Conservation (phyloP, 352 stramenopile species). For the Phytophthora pini region DNA sequence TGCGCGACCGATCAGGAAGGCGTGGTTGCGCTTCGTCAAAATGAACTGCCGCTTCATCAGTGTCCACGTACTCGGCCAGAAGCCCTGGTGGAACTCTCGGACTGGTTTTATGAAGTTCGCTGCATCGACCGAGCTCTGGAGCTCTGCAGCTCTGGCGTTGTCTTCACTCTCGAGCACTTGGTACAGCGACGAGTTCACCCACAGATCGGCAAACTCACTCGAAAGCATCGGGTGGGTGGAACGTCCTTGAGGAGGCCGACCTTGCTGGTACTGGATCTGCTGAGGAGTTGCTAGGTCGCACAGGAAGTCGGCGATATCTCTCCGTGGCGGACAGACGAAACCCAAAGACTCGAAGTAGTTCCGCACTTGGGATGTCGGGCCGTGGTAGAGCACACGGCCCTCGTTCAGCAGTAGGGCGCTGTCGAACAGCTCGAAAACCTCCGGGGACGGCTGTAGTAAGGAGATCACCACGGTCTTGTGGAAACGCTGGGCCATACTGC, state of each 20-base stretch:
- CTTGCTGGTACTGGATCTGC: conserved; percentile 11
- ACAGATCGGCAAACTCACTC: conserved; percentile 57
- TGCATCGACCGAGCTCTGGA: conserved; percentile 46
- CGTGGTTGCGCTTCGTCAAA: conserved; percentile 67
- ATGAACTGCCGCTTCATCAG: conserved; percentile 71
- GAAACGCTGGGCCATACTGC: conserved; percentile 12
- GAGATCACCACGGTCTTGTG: conserved; percentile 23
- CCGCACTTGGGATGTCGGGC: conserved; percentile 10
- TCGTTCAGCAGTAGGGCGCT: conserved; percentile 11
- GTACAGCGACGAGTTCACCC: conserved; percentile 47
- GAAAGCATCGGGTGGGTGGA: conserved; percentile 28
- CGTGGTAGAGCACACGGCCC: conserved; percentile 12
- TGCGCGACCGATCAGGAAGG: conserved; percentile 56
- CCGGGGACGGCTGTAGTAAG: conserved; percentile 18
- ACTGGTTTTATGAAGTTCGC: conserved; percentile 52
- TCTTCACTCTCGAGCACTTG: conserved; percentile 25
- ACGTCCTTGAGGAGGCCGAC: conserved; percentile 1
- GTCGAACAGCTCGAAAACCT: conserved; percentile 21
- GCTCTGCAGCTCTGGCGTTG: conserved; percentile 4
- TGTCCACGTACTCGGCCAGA: conserved; percentile 50
- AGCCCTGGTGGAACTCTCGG: conserved; percentile 51
- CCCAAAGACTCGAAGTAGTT: conserved; percentile 18
- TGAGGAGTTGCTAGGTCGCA: conserved; percentile 21
- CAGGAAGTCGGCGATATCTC: conserved; percentile 21
- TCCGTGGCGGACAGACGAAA: conserved; percentile 10